Conservation (phyloP, 2,329 filamentous ascomycete species). For the Podosphaera fusca region DNA sequence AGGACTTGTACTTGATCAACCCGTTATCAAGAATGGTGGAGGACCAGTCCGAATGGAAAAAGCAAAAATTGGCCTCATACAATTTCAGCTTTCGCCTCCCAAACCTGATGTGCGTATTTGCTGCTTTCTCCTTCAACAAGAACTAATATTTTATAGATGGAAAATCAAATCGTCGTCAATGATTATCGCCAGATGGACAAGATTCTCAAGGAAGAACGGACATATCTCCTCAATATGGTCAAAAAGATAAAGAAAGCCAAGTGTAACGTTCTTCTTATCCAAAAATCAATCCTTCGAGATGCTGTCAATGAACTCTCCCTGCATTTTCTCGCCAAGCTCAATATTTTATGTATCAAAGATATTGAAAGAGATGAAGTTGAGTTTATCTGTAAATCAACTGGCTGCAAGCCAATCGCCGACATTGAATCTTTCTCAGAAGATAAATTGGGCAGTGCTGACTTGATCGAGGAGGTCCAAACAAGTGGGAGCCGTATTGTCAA, state of each 20-base stretch:
- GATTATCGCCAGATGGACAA: constrained; percentile 99
- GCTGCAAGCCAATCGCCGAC: constrained; percentile 96
- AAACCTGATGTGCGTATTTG: constrained; percentile 60
- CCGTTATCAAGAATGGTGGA: constrained; percentile 78
- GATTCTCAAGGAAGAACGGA: constrained; percentile 96
- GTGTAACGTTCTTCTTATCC: constrained; percentile 94
- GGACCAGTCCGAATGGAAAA: constrained; percentile 90
- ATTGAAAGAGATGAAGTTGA: constrained; percentile 97
- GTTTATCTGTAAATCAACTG: constrained; percentile 97
- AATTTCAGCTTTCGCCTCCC: constrained; percentile 94
- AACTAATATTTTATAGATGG: constrained; percentile 40
- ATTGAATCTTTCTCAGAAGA: constrained; percentile 97
- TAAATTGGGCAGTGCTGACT: constrained; percentile 80
- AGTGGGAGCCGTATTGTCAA: constrained; percentile 84
- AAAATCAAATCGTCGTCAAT: constrained; percentile 97
- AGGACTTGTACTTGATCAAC: constrained; percentile 76
- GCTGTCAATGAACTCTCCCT: constrained; percentile 94
- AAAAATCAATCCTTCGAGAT: constrained; percentile 94
- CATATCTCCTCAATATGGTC: constrained; percentile 93
- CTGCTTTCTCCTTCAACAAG: not conserved
- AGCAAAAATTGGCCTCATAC: constrained; percentile 86
- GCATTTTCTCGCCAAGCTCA: constrained; percentile 92
- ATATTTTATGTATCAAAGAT: constrained; percentile 89
- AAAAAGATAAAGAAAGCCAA: constrained; percentile 99
- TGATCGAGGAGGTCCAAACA: constrained; percentile 77